These are phyloP conservation scores for Pythium myriotylum DNA, from an alignment of 352 stramenopile species.

Conservation along the genomic window DNA sequence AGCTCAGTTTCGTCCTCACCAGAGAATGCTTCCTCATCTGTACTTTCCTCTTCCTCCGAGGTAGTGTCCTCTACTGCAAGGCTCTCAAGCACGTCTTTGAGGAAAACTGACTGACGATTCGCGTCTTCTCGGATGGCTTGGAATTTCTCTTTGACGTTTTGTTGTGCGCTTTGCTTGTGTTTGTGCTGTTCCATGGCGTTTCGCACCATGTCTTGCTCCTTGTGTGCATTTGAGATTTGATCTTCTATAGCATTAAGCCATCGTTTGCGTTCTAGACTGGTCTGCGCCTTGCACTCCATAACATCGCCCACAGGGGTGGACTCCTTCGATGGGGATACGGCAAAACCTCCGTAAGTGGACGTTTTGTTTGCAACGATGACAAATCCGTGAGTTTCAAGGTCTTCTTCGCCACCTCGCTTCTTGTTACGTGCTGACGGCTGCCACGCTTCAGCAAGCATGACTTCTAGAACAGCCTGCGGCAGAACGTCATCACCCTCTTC, in stretches of 20 bases:
- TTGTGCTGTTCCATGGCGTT: conserved; percentile 41
- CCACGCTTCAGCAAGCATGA: conserved; percentile 36
- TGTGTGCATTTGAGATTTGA: conserved; percentile 32
- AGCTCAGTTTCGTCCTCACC: conserved; percentile 3
- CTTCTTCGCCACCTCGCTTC: conserved; percentile 15
- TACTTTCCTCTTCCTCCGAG: conserved; percentile 29
- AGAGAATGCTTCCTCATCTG: conserved; percentile 19
- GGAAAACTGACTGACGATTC: conserved; percentile 43
- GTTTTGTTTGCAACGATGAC: conserved; percentile 25
- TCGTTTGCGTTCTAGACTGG: conserved; percentile 66
- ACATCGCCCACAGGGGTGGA: conserved; percentile 17
- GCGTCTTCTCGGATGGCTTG: conserved; percentile 50
- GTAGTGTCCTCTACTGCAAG: conserved; percentile 11
- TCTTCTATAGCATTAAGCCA: conserved; percentile 75
- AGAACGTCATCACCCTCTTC: conserved; percentile 19
- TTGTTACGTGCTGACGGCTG: background rate
- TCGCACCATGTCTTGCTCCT: conserved; percentile 40
- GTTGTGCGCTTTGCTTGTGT: conserved; percentile 40
- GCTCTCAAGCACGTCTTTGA: conserved; percentile 51
- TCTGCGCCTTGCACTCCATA: conserved; percentile 59
- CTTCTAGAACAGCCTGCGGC: conserved; percentile 58
- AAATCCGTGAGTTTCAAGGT: conserved; percentile 31
- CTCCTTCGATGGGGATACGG: conserved; percentile 1
- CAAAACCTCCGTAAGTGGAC: background rate
- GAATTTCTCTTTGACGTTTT: conserved; percentile 57